Evolutionary conservation across 306 rosid genomes (phyloP).

Genomic region (Prunus padus): DNA sequence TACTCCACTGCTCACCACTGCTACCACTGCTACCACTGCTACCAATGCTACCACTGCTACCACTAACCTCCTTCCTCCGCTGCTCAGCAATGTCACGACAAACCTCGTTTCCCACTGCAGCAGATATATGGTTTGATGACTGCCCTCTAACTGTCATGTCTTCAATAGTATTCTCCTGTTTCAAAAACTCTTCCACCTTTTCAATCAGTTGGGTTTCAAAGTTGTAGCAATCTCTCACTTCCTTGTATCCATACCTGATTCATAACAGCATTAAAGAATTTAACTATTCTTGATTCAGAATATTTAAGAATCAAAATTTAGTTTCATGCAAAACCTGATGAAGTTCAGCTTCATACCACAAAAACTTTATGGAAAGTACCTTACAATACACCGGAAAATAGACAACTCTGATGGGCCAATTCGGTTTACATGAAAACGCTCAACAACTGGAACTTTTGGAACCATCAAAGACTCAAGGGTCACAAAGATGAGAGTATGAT

Average conservation of each 20-base stretch:
- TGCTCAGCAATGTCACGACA: not conserved
- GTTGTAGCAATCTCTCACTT: slow-evolving; percentile 14
- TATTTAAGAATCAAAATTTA: not conserved
- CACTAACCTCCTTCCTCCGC: not conserved
- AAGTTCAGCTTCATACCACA: not conserved
- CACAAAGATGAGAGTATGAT: slow-evolving; percentile 29
- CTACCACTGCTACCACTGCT: too few species aligned
- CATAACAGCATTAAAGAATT: not conserved
- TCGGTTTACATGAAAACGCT: slow-evolving; percentile 18
- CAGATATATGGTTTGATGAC: not conserved
- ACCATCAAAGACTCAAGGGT: slow-evolving; percentile 22
- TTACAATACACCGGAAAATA: slow-evolving; percentile 18
- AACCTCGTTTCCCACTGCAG: not conserved
- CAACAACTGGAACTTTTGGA: slow-evolving; percentile 20
- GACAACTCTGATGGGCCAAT: slow-evolving; percentile 11
- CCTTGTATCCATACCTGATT: slow-evolving; percentile 29
- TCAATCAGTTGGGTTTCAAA: slow-evolving; percentile 18
- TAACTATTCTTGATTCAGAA: not conserved
- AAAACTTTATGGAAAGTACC: slow-evolving; percentile 5
- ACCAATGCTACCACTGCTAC: too few species aligned
- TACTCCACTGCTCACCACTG: not conserved
- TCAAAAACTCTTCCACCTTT: slow-evolving; percentile 20
- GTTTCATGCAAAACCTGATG: not conserved
- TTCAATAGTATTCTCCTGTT: slow-evolving; percentile 1
- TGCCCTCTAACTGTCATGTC: slow-evolving; percentile 2